Base-by-base conservation (phyloP, 2,329 filamentous ascomycete species). In the Xylaria hypoxylon region DNA sequence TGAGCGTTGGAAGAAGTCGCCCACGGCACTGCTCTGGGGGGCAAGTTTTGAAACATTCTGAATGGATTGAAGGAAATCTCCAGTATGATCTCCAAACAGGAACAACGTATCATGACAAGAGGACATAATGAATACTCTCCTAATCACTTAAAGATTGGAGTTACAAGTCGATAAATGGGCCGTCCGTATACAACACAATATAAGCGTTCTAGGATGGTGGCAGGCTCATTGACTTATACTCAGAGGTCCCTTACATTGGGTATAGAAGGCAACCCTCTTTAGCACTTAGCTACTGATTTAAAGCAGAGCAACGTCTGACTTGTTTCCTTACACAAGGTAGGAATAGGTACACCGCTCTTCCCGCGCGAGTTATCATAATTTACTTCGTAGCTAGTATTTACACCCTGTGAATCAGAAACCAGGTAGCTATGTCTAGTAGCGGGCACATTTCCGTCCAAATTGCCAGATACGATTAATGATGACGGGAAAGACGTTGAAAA, bases 71-170 rank as follows among this genome's bases (percentile, higher is more conserved):
- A 50, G 17, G 10, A 11, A 26, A 7, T 62, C 13, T n/a, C 60
- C 60, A 31, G 60, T 50, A 38, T 56, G 26, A 11, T 62, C 51
- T 19, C 51, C 59, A 33, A 62, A 62, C 17, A 62, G 42, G 51
- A 26, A 51, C 13, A 57, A 8, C 15, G 35, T 38, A 3, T 62
- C 22, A 24, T 58, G 26, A 47, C 2, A 35, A 40, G 51, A 26
- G 6, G 55, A 35, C 55, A 58, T 57, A 2, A 5, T 45, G 42
- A 17, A 19, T 8, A 10, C 5, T n/a, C 10, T 22, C 17, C 28
- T 50, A 17, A n/a, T 19, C 8, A 24, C n/a, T 3, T 17, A 17
- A 33, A 24, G 28, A 2, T 5, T 8, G 11, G 4, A 24, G 44
- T 15, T 24, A 17, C 13, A n/a, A 38, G n/a, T 47, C 3, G 7